Conservation (phyloP, 2,329 filamentous ascomycete species). For the Hypomyces rosellus region DNA sequence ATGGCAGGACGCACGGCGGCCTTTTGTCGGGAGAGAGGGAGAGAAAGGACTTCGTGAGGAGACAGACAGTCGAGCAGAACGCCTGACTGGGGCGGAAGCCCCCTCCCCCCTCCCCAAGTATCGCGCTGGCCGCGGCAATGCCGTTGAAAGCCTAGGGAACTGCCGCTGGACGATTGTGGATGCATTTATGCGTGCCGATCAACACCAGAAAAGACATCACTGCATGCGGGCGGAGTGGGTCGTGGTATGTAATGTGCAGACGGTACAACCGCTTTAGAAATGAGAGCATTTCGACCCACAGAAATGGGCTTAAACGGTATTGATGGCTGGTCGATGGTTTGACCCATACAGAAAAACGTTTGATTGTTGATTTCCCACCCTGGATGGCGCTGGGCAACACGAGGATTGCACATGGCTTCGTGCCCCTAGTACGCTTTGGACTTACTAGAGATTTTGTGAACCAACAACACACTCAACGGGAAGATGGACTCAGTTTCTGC, state of each 20-base stretch:
- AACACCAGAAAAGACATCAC: conserved; percentile 1
- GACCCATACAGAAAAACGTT: not conserved
- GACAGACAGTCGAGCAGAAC: no score
- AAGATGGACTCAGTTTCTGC: not conserved
- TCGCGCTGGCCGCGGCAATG: conserved; percentile 6
- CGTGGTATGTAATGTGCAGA: no score
- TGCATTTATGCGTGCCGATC: conserved; percentile 5
- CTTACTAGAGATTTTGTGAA: not conserved
- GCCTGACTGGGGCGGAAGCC: not conserved
- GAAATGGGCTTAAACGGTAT: no score
- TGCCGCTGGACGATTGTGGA: conserved; percentile 8
- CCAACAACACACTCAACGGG: not conserved
- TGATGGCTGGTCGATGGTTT: no score
- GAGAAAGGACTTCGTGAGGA: conserved; percentile 1
- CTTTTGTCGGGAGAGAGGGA: no score
- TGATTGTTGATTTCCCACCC: not conserved
- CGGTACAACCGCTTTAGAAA: no score
- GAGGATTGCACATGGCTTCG: conserved; percentile 9
- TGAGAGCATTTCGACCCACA: no score
- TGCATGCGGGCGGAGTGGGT: no score
- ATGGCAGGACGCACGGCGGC: not conserved
- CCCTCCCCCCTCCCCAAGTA: conserved; percentile 1
- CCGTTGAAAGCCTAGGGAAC: conserved; percentile 3
- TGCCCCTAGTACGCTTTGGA: not conserved
- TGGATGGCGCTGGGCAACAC: conserved; percentile 1